These are phyloP conservation scores for Remersonia thermophila DNA, from an alignment of 2,329 filamentous ascomycete species.

Conservation along the genomic window DNA sequence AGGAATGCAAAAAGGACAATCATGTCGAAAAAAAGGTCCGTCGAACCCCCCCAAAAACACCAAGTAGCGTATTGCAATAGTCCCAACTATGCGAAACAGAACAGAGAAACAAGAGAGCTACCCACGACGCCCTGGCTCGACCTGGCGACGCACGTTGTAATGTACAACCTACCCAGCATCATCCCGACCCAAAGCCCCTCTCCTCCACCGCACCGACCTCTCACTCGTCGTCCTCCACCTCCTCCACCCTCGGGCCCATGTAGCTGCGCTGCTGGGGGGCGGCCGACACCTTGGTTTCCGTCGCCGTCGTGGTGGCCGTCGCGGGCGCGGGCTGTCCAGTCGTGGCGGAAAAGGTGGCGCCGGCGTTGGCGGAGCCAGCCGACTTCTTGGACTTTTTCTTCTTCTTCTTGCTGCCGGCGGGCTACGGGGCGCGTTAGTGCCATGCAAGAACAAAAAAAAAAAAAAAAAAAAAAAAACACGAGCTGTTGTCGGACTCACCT, in stretches of 20 bases:
- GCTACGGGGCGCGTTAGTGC: conserved; percentile 16
- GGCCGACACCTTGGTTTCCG: conserved; percentile 40
- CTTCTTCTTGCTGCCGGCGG: conserved; percentile 32
- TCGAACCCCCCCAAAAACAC: no score
- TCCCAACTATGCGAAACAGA: no score
- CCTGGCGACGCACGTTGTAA: no score
- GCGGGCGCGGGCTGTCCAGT: conserved; percentile 42
- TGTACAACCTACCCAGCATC: no score
- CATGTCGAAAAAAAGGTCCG: no score
- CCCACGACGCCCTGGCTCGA: no score
- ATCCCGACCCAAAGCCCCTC: no score
- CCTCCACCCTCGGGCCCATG: conserved; percentile 28
- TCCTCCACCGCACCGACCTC: background rate
- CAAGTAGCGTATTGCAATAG: no score
- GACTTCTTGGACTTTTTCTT: conserved; percentile 38
- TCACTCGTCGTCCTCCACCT: conserved; percentile 24
- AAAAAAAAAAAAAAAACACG: conserved; percentile 5
- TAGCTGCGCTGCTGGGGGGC: conserved; percentile 33
- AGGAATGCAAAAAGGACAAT: no score
- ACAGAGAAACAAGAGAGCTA: no score
- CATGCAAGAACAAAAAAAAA: no score
- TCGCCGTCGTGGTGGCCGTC: conserved; percentile 44
- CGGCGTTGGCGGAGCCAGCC: conserved; percentile 25
- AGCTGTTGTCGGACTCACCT: conserved; percentile 44
- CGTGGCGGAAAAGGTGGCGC: conserved; percentile 36